Percentiles rank a stretch among this genome's conserved stretches.
Evolutionary conservation across 768 basidiomycete genomes (phyloP).

Genomic region (Suillus plorans): DNA sequence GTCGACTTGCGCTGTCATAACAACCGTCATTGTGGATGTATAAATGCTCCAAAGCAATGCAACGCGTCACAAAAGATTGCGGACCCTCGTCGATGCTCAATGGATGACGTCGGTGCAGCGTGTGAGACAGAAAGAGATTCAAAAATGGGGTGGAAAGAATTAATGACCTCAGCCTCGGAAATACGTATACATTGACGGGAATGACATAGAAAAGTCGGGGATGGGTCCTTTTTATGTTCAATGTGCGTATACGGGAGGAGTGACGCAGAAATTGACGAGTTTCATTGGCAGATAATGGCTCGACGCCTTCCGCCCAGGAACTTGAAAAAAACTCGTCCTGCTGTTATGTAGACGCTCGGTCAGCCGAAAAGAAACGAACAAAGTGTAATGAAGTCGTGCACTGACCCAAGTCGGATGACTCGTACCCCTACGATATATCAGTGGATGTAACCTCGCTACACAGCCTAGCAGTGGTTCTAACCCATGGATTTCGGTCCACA

Average conservation of each 20-base stretch:
- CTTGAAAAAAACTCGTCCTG: rapidly evolving
- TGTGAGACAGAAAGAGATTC: not conserved
- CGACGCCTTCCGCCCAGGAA: not conserved
- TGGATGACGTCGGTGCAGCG: slow-evolving; percentile 17
- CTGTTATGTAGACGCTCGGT: not conserved
- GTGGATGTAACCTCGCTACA: not conserved
- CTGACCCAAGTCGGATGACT: not conserved
- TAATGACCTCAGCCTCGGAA: not conserved
- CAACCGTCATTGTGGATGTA: rapidly evolving
- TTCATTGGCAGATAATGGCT: not conserved
- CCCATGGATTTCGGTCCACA: not conserved
- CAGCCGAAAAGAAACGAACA: not conserved
- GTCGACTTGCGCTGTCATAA: no score
- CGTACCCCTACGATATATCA: not conserved
- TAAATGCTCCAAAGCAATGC: not conserved
- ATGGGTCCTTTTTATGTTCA: rapidly evolving
- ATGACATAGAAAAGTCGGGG: not conserved
- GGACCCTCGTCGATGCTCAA: no score
- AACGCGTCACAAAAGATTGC: no score
- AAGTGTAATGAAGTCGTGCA: not conserved
- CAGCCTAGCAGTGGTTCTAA: not conserved
- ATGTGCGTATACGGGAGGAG: not conserved
- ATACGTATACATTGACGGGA: not conserved
- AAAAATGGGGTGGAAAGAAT: not conserved
- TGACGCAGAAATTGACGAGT: not conserved